Percentiles rank a stretch among this genome's conserved stretches.
Evolutionary conservation across 257 asterid species (phyloP).

Genomic region (Penstemon barbatus): DNA sequence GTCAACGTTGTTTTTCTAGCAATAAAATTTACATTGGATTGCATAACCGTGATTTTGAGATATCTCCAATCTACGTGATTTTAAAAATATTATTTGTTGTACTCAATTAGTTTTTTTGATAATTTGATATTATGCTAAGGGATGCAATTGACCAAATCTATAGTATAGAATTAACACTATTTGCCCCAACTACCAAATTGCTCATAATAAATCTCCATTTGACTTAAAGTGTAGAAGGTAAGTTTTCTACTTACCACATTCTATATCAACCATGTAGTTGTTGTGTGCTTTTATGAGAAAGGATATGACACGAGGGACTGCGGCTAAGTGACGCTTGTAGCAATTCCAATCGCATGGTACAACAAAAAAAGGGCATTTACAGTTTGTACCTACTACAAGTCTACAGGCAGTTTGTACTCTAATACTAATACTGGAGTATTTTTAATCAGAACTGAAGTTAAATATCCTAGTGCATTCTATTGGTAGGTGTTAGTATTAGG

Average conservation of each 20-base stretch:
- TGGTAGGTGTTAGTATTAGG: not conserved
- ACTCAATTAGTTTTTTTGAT: too few relatives aligned
- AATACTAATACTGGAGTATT: too few relatives aligned
- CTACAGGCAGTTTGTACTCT: not conserved
- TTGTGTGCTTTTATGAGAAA: conserved; percentile 29
- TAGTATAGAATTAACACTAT: not conserved
- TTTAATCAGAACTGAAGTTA: not conserved
- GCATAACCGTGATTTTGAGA: too few relatives aligned
- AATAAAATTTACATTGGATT: too few relatives aligned
- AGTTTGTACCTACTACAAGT: not conserved
- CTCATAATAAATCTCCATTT: not conserved
- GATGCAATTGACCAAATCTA: too few relatives aligned
- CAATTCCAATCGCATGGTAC: conserved; percentile 31
- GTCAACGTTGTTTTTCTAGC: too few relatives aligned
- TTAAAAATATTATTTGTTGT: too few relatives aligned
- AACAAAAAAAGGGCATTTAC: not conserved
- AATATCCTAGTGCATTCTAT: not conserved
- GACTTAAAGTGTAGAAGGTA: not conserved
- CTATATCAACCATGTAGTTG: not conserved
- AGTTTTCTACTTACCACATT: not conserved
- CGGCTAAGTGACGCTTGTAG: conserved; percentile 18
- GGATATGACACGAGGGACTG: not conserved
- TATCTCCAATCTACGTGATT: too few relatives aligned
- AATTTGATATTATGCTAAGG: too few relatives aligned
- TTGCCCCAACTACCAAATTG: conserved; percentile 15